A percentile compares a stretch with the other conserved stretches of the same genome.
Conservation (phyloP, 1,139 yeast species). For the Pneumocystis murina region DNA sequence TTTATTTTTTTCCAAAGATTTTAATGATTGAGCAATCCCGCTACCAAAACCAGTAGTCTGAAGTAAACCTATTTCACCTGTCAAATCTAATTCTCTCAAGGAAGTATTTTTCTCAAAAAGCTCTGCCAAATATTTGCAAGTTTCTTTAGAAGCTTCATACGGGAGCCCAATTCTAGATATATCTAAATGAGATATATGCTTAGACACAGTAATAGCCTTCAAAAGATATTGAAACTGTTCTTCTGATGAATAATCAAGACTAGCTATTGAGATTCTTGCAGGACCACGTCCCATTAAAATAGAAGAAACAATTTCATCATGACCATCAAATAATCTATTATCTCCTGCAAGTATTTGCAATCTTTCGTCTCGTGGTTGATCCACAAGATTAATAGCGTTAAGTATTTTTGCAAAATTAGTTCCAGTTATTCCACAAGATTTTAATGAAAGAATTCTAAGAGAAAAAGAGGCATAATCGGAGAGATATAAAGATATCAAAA, state of each 20-base stretch:
- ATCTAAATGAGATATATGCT: constrained; percentile 7
- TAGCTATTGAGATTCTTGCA: constrained; percentile 7
- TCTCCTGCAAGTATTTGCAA: background rate
- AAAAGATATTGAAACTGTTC: constrained; percentile 5
- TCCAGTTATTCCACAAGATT: background rate
- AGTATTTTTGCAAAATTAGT: background rate
- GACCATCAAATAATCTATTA: background rate
- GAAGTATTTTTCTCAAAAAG: constrained; percentile 9
- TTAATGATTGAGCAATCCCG: constrained; percentile 5
- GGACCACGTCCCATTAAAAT: background rate
- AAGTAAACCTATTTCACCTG: constrained; percentile 11
- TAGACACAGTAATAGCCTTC: constrained; percentile 1
- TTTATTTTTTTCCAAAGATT: constrained; percentile 1
- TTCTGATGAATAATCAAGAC: constrained; percentile 8
- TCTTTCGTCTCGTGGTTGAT: background rate
- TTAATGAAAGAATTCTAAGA: background rate
- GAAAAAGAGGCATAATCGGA: background rate
- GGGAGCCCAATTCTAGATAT: constrained; percentile 9
- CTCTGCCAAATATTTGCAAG: constrained; percentile 9
- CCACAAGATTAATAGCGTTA: background rate
- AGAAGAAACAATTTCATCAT: background rate
- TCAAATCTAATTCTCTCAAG: constrained; percentile 6
- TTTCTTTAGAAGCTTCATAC: constrained; percentile 10
- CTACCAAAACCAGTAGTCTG: constrained; percentile 10
- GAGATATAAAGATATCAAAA: background rate